Conservation (phyloP, 768 basidiomycete genomes). For the Termitomyces sp. region DNA sequence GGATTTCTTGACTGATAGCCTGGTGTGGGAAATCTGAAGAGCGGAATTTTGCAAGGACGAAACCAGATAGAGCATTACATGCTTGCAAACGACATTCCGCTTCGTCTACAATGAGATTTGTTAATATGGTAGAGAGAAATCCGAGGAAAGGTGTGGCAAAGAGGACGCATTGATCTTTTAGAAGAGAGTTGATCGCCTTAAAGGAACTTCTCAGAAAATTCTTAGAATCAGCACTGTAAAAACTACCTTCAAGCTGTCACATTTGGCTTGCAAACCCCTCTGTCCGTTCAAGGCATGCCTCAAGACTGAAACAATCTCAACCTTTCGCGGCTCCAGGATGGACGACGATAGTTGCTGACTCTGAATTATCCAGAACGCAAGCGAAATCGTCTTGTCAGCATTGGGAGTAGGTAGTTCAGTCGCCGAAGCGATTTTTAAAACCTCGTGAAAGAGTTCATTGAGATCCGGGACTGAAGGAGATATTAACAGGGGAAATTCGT, state of each 20-base stretch:
- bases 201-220: neutral
- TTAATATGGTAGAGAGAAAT: constrained; percentile 37
- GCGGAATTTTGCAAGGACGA: constrained; percentile 37
- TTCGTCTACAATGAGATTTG: constrained; percentile 23
- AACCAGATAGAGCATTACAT: constrained; percentile 50
- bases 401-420: constrained; percentile 30
- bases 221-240: neutral
- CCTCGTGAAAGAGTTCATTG: constrained; percentile 34
- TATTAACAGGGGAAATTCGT: constrained; percentile 4
- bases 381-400: constrained; percentile 34
- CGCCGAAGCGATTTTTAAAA: constrained; percentile 37
- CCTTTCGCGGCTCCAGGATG: constrained; percentile 27
- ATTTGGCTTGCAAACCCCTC: constrained; percentile 26
- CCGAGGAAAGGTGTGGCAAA: constrained; percentile 45
- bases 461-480: constrained; percentile 36
- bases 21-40: constrained; percentile 18
- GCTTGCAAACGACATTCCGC: constrained; percentile 40
- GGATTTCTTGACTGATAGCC: constrained; percentile 20
- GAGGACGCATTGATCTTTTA: constrained; percentile 35
- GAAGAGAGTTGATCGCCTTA: constrained; percentile 30
- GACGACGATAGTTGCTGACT: constrained; percentile 21
- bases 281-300: constrained; percentile 27
- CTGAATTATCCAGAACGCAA: constrained; percentile 48
- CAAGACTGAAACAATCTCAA: constrained; percentile 29
- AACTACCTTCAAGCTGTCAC: constrained; percentile 29